Evolutionary conservation across 2,329 filamentous ascomycete species (phyloP).

Genomic region (Huntiella decipiens): DNA sequence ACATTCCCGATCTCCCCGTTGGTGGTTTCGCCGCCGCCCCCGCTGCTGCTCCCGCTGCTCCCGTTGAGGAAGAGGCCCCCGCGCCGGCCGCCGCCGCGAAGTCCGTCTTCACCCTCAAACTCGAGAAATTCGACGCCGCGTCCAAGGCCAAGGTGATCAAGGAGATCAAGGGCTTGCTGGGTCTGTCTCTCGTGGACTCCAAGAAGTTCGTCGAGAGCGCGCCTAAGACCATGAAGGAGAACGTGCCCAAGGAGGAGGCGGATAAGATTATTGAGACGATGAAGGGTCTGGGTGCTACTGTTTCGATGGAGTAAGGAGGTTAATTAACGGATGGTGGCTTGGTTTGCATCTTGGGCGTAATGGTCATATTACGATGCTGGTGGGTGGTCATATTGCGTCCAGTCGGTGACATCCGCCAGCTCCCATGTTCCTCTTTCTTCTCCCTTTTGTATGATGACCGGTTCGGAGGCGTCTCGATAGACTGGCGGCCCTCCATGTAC

Average conservation of each 20-base stretch:
- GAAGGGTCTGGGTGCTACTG: slow-evolving; percentile 82
- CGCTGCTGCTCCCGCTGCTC: slow-evolving; percentile 38
- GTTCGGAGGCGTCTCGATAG: neutral
- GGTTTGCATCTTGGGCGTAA: too few relatives aligned
- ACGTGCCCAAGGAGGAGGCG: slow-evolving; percentile 93
- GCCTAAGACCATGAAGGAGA: slow-evolving; percentile 98
- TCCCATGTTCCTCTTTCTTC: neutral
- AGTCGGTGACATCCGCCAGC: neutral
- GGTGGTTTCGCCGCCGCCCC: slow-evolving; percentile 67
- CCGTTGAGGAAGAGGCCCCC: slow-evolving; percentile 55
- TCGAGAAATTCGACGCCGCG: slow-evolving; percentile 69
- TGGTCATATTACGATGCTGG: too few relatives aligned
- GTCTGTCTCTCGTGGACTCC: slow-evolving; percentile 89
- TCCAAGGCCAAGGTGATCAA: slow-evolving; percentile 99
- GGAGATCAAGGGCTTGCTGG: slow-evolving; percentile 93
- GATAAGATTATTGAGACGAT: slow-evolving; percentile 95
- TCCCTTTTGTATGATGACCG: neutral
- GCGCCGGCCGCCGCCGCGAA: slow-evolving; percentile 84
- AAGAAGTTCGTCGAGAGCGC: slow-evolving; percentile 99
- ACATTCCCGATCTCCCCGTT: slow-evolving; percentile 94
- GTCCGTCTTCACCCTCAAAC: slow-evolving; percentile 91
- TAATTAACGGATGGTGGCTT: slow-evolving; percentile 7
- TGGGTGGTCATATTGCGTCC: too few relatives aligned
- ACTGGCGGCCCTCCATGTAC: slow-evolving; percentile 19
- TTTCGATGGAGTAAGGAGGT: slow-evolving; percentile 59